Percentiles rank a stretch among this genome's conserved stretches.
Evolutionary conservation across 2,329 filamentous ascomycete genomes (phyloP).

Genomic region (Monosporascus sp.): DNA sequence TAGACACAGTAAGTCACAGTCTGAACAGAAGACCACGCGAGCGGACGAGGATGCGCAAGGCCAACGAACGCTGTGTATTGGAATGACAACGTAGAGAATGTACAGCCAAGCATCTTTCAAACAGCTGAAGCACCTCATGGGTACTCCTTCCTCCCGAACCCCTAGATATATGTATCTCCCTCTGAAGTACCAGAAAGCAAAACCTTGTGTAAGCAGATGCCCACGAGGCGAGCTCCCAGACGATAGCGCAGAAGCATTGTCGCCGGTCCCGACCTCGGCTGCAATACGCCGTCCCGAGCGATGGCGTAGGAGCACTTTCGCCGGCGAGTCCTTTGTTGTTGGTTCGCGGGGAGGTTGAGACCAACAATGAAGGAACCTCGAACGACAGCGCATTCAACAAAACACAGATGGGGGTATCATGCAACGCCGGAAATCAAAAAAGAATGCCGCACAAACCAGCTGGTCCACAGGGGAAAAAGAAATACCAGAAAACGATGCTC

Average conservation of each 20-base stretch:
- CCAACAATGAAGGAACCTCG: constrained; percentile 19
- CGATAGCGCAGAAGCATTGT: constrained; percentile 55
- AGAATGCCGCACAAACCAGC: constrained; percentile 14
- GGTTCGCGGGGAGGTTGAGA: not conserved
- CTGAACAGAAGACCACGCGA: too few relatives aligned
- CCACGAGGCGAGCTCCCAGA: constrained; percentile 30
- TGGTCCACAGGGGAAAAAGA: constrained; percentile 7
- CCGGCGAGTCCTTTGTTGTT: constrained; percentile 26
- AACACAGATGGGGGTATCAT: constrained; percentile 52
- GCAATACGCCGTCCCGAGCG: constrained; percentile 42
- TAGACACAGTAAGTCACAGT: too few relatives aligned
- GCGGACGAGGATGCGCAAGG: constrained; percentile 4
- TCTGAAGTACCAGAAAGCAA: constrained; percentile 17
- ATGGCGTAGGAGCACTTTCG: constrained; percentile 45
- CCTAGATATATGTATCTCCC: constrained; percentile 5
- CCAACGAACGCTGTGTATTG: constrained; percentile 11
- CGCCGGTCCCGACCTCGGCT: constrained; percentile 35
- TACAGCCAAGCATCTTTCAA: constrained; percentile 9
- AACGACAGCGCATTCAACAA: constrained; percentile 44
- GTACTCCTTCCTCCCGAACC: not conserved
- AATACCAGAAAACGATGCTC: constrained; percentile 11
- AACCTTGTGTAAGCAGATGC: constrained; percentile 27
- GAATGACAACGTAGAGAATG: constrained; percentile 17
- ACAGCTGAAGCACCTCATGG: too few relatives aligned
- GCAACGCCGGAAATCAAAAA: constrained; percentile 25